Conservation (phyloP, 2,329 filamentous ascomycete genomes). For the Colletotrichum lupini region DNA sequence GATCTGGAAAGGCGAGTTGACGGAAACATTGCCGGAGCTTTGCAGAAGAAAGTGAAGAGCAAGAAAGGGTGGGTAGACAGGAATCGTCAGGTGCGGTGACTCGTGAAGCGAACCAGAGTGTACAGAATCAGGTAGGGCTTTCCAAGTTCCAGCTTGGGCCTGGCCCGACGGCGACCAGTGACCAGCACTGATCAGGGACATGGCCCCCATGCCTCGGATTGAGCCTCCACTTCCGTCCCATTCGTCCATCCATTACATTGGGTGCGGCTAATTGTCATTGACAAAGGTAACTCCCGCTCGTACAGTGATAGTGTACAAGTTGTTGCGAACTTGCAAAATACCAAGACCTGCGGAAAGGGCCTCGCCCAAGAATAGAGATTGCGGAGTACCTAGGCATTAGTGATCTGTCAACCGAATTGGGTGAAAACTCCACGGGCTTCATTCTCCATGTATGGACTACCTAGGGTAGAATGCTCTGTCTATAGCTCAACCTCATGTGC, state of each 20-base stretch:
- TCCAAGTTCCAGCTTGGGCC: background rate
- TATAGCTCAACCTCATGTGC: too few relatives aligned
- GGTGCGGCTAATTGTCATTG: conserved; percentile 23
- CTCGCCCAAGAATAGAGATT: too few relatives aligned
- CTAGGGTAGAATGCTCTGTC: too few relatives aligned
- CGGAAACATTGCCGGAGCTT: too few relatives aligned
- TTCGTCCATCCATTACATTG: conserved; percentile 24
- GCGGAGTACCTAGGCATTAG: too few relatives aligned
- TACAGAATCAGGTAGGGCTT: background rate
- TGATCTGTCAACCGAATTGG: too few relatives aligned
- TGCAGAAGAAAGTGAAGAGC: too few relatives aligned
- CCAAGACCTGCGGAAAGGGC: background rate
- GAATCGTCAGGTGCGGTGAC: background rate
- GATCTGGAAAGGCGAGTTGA: too few relatives aligned
- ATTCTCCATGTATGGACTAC: too few relatives aligned
- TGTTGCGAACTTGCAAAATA: background rate
- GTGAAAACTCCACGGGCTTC: too few relatives aligned
- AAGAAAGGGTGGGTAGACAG: background rate
- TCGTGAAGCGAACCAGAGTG: background rate
- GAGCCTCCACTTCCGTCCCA: conserved; percentile 32
- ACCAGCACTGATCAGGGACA: background rate
- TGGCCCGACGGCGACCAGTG: background rate
- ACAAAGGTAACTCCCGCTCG: too few relatives aligned
- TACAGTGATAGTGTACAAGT: background rate
- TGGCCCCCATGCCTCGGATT: conserved; percentile 7